phyloP scores from a whole-genome alignment of 2,329 filamentous ascomycete species.

The Coleophoma cylindrospora region DNA sequence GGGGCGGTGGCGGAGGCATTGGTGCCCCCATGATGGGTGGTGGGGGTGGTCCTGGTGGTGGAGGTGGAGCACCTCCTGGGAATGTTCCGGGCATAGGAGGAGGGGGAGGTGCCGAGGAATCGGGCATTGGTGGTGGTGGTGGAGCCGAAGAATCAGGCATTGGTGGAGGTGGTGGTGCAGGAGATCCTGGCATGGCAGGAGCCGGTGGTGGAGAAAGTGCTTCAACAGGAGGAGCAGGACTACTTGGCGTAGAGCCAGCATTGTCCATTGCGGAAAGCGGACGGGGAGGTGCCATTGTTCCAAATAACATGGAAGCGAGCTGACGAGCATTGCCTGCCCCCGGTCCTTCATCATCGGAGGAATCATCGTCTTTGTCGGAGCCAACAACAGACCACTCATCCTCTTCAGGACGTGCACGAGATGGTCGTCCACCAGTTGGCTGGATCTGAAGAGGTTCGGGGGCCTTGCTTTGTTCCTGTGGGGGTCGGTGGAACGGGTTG shows the following conservation, averaged over 20 bases:
- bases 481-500: slow-evolving; percentile 91
- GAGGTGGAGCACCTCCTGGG: slow-evolving; percentile 31
- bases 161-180: slow-evolving; percentile 33
- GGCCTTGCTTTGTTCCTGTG: slow-evolving; percentile 41
- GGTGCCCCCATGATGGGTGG: slow-evolving; percentile 27
- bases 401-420: slow-evolving; percentile 54
- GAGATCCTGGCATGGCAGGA: slow-evolving; percentile 31
- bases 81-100: slow-evolving; percentile 28
- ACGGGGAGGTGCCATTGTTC: slow-evolving; percentile 91
- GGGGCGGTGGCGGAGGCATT: slow-evolving; percentile 28
- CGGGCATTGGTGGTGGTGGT: slow-evolving; percentile 40
- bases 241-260: slow-evolving; percentile 35
- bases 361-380: slow-evolving; percentile 70
- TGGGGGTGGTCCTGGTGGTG: slow-evolving; percentile 36
- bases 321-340: slow-evolving; percentile 83
- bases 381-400: slow-evolving; percentile 82
- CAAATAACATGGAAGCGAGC: slow-evolving; percentile 90
- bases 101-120: slow-evolving; percentile 30
- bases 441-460: slow-evolving; percentile 35
- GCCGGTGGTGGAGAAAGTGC: too few species aligned
- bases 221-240: slow-evolving; percentile 27
- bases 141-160: slow-evolving; percentile 20
- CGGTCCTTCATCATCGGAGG: slow-evolving; percentile 69
- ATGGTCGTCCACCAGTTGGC: slow-evolving; percentile 39
- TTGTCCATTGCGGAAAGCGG: slow-evolving; percentile 80